These are phyloP conservation scores for Nepenthes gracilis DNA, from an alignment of 148 eudicot genomes.

Conservation along the genomic window DNA sequence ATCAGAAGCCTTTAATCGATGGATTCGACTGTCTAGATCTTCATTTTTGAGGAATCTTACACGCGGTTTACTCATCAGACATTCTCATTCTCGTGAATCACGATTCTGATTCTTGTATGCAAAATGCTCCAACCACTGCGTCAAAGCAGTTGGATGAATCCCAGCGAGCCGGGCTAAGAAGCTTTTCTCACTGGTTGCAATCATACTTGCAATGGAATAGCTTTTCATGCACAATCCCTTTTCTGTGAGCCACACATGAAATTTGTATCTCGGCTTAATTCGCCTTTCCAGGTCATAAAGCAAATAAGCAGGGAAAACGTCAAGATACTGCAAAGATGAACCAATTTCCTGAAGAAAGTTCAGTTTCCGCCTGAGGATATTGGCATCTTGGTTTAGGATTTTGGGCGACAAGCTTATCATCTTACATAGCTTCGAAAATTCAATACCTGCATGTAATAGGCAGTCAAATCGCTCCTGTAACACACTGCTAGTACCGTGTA, in stretches of 20 bases:
- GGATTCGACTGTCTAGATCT: no score
- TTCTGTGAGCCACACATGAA: constrained; percentile 50
- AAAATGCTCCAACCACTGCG: constrained; percentile 33
- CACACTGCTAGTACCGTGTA: constrained; percentile 30
- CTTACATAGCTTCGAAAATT: constrained; percentile 43
- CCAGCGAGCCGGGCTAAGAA: constrained; percentile 32
- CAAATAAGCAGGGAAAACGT: constrained; percentile 47
- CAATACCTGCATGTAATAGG: constrained; percentile 40
- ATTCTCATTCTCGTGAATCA: background rate
- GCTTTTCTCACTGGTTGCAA: constrained; percentile 49
- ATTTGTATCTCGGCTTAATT: constrained; percentile 56
- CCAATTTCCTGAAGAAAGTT: constrained; percentile 39
- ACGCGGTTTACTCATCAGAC: no score
- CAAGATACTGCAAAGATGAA: constrained; percentile 31
- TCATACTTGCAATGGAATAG: constrained; percentile 38
- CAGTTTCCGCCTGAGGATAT: constrained; percentile 35
- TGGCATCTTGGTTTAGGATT: constrained; percentile 43
- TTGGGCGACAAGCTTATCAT: constrained; percentile 41
- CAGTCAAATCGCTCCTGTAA: constrained; percentile 50
- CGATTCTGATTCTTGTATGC: background rate
- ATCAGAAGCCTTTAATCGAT: no score
- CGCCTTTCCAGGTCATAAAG: constrained; percentile 54
- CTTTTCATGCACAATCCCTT: constrained; percentile 30
- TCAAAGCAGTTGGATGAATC: constrained; percentile 50
- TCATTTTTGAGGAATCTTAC: no score